Evolutionary conservation across 495 filamentous ascomycete genomes (phyloP), one percentile per base, ranked within the genome.

Genomic region (Penicillium bialowiezense): DNA sequence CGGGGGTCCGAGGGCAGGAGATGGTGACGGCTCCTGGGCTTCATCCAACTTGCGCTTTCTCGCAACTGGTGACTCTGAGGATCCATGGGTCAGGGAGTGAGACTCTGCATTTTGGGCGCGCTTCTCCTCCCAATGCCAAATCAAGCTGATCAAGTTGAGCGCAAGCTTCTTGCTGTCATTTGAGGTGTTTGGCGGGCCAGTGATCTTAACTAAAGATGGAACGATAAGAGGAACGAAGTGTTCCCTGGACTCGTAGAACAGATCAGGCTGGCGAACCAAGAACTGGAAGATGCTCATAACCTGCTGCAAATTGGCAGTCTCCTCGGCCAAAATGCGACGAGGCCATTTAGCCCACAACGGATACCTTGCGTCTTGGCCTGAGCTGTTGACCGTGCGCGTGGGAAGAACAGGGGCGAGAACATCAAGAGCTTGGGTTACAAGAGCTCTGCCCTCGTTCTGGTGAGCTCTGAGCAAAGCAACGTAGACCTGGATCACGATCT

Each of bases 231-330:
- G 83, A 9, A 90, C 80, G 42, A 97, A 95, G 55, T 89, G 88
- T 45, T 97, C 95, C 45, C 95, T 75, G 1, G 90, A 90, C 47
- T 99, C 91, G 52, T 95, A 97, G 70, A 99, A 97, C 14, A 97
- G 74, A 59, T 91, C 88, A 2, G 90, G 87, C 61, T 97, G 91
- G 37, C 88, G 79, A 26, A 97, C 95, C 13, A 99, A 72, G 65
- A 97, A 99, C 56, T 96, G 86, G 67, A 97, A 97, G 54, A 99
- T 97, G 67, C 88, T 90, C 28, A 90, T 96, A 65, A 97, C 85
- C 69, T 97, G 95, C 68, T 96, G 92, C 47, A 91, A 77, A 55
- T 99, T 99, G 52, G 90, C 88, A n/a, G 87, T 91, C 64, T 99
- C 95, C 67, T 99, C 95, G 7, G 89, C 84, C 41, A 99, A 69